Evolutionary conservation across 1,284 basidiomycete genomes (phyloP).

Genomic region (Boletus smithii): DNA sequence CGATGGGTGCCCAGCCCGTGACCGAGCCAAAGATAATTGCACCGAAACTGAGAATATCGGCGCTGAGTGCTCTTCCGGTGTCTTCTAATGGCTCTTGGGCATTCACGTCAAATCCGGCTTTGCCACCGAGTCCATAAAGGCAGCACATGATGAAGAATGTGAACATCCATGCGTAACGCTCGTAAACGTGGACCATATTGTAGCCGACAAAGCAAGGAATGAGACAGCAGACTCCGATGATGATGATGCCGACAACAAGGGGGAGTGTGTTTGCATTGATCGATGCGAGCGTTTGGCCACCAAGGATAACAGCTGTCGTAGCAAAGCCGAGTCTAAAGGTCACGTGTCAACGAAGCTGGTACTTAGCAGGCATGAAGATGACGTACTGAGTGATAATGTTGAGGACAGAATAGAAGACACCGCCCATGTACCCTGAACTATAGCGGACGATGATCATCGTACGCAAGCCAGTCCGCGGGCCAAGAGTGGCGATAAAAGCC

Average conservation of each 20-base stretch:
- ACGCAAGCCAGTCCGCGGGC: conserved; percentile 57
- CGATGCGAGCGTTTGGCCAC: conserved; percentile 47
- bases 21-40: conserved; percentile 56
- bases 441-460: conserved; percentile 59
- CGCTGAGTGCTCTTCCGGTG: conserved; percentile 42
- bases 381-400: conserved; percentile 56
- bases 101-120: conserved; percentile 48
- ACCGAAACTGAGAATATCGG: conserved; percentile 54
- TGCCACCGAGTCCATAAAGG: conserved; percentile 52
- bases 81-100: conserved; percentile 47
- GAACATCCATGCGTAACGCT: conserved; percentile 61
- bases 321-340: conserved; percentile 44
- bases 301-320: conserved; percentile 45
- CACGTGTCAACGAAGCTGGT: neutral
- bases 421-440: conserved; percentile 55
- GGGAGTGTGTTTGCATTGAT: conserved; percentile 38
- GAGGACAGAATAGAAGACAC: conserved; percentile 53
- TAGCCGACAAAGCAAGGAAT: conserved; percentile 52
- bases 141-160: conserved; percentile 55
- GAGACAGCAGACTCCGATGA: conserved; percentile 42
- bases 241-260: conserved; percentile 44
- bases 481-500: conserved; percentile 58
- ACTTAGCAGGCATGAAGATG: neutral
- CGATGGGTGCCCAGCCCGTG: conserved; percentile 49
- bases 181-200: conserved; percentile 54